These are phyloP conservation scores for Vitis rotundifolia DNA, from an alignment of 164 flowering plant species.

Conservation along the genomic window DNA sequence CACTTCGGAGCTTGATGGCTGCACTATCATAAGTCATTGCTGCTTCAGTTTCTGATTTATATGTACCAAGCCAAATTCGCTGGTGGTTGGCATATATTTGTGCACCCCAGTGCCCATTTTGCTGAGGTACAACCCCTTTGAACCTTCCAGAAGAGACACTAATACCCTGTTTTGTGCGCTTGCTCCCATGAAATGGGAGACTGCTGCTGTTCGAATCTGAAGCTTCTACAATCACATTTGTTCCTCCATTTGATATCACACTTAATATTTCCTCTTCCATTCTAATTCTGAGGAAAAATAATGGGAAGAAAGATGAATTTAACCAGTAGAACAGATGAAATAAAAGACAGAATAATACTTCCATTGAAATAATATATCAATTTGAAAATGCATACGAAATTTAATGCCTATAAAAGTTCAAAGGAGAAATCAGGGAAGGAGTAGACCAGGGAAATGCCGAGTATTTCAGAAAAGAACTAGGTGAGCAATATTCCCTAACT, in stretches of 20 bases:
- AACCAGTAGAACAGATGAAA: not conserved
- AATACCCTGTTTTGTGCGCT: slow-evolving; percentile 23
- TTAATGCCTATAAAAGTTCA: too few relatives aligned
- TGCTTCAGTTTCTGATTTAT: slow-evolving; percentile 56
- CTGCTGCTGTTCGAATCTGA: slow-evolving; percentile 34
- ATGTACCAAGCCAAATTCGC: slow-evolving; percentile 72
- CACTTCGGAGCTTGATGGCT: slow-evolving; percentile 43
- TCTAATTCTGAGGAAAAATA: not conserved
- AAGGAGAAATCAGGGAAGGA: not conserved
- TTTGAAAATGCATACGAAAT: too few relatives aligned
- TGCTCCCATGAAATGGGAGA: slow-evolving; percentile 6
- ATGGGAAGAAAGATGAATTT: not conserved
- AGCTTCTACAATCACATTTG: slow-evolving; percentile 9
- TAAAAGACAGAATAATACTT: not conserved
- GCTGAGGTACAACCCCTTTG: slow-evolving; percentile 69
- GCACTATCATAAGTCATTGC: slow-evolving; percentile 76
- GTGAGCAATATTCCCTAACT: not conserved
- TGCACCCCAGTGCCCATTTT: slow-evolving; percentile 69
- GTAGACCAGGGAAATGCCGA: slow-evolving; percentile 1
- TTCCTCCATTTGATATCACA: slow-evolving; percentile 15
- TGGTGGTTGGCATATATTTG: slow-evolving; percentile 65
- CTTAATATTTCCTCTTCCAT: slow-evolving; percentile 24
- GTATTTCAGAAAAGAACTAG: slow-evolving; percentile 13
- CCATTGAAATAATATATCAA: not conserved
- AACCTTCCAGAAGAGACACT: slow-evolving; percentile 21